Evolutionary conservation across 352 stramenopile genomes (phyloP).

Genomic region (Globisporangium cederbergense): DNA sequence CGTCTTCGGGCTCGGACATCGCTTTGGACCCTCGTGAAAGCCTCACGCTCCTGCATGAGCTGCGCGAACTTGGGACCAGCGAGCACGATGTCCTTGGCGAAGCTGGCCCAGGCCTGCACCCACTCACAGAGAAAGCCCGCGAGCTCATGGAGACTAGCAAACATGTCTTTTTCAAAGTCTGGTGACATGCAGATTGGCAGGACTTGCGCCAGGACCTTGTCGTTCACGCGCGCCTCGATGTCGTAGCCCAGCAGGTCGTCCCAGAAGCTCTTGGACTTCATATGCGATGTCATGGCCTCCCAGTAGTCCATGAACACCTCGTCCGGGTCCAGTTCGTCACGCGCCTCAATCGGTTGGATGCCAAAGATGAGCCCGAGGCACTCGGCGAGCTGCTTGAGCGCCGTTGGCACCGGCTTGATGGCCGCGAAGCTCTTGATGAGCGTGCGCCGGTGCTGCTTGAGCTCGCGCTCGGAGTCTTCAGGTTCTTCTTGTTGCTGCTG

Average conservation of each 20-base stretch:
- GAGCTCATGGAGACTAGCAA: conserved; percentile 45
- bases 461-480: background rate
- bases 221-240: conserved; percentile 30
- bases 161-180: conserved; percentile 58
- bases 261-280: conserved; percentile 50
- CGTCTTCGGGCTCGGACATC: conserved; percentile 29
- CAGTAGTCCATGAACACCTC: conserved; percentile 79
- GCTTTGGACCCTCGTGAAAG: conserved; percentile 32
- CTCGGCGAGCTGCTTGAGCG: conserved; percentile 60
- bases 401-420: conserved; percentile 37
- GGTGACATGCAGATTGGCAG: conserved; percentile 55
- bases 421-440: conserved; percentile 39
- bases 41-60: conserved; percentile 40
- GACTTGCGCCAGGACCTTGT: conserved; percentile 50
- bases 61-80: conserved; percentile 54
- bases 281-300: conserved; percentile 30
- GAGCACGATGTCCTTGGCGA: conserved; percentile 47
- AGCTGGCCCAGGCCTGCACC: conserved; percentile 49
- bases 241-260: conserved; percentile 40
- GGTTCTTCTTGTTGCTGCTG: background rate
- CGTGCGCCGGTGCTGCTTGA: conserved; percentile 15
- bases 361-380: conserved; percentile 65
- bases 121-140: conserved; percentile 60
- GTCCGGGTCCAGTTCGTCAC: conserved; percentile 65
- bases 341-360: conserved; percentile 53